A percentile compares a stretch with the other conserved stretches of the same genome.
These are phyloP conservation scores for Boletellus emodensis DNA, from an alignment of 768 basidiomycete genomes.

Conservation along the genomic window DNA sequence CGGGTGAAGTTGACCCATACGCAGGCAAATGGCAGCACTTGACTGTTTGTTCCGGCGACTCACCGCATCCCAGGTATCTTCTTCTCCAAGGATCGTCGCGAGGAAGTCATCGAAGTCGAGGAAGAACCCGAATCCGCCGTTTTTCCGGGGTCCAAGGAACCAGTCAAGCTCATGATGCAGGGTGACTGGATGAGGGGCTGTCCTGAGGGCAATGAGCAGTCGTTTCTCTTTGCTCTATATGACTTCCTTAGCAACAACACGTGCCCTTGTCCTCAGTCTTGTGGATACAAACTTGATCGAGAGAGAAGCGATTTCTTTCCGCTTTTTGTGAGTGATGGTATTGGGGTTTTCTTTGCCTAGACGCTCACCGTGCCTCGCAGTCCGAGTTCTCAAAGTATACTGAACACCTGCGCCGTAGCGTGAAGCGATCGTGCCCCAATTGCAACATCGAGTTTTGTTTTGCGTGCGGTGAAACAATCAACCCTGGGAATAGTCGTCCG, in stretches of 20 bases:
- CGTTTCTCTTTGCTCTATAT: conserved; percentile 82
- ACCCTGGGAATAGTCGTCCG: conserved; percentile 41
- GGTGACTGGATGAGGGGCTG: conserved; percentile 98
- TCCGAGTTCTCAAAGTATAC: conserved; percentile 70
- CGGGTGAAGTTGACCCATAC: conserved; percentile 79
- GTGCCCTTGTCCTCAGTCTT: conserved; percentile 71
- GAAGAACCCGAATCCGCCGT: conserved; percentile 60
- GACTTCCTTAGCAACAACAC: conserved; percentile 60
- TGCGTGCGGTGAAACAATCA: conserved; percentile 70
- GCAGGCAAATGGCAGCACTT: conserved; percentile 50
- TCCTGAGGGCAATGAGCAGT: conserved; percentile 89
- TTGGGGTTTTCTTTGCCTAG: background rate
- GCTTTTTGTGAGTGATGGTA: conserved; percentile 59
- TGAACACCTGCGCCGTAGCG: conserved; percentile 52
- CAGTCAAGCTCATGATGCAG: conserved; percentile 70
- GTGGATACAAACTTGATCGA: conserved; percentile 58
- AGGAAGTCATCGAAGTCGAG: conserved; percentile 89
- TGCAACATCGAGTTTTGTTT: conserved; percentile 65
- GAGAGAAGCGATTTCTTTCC: conserved; percentile 79
- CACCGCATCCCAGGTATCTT: conserved; percentile 61
- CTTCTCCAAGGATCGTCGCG: conserved; percentile 90
- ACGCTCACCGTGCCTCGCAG: conserved; percentile 38
- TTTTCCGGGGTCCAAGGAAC: conserved; percentile 42
- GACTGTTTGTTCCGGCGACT: conserved; percentile 1
- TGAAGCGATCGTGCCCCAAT: conserved; percentile 57